These are phyloP conservation scores for Curvularia lunata DNA, from an alignment of 2,329 filamentous ascomycete species.

Conservation along the genomic window DNA sequence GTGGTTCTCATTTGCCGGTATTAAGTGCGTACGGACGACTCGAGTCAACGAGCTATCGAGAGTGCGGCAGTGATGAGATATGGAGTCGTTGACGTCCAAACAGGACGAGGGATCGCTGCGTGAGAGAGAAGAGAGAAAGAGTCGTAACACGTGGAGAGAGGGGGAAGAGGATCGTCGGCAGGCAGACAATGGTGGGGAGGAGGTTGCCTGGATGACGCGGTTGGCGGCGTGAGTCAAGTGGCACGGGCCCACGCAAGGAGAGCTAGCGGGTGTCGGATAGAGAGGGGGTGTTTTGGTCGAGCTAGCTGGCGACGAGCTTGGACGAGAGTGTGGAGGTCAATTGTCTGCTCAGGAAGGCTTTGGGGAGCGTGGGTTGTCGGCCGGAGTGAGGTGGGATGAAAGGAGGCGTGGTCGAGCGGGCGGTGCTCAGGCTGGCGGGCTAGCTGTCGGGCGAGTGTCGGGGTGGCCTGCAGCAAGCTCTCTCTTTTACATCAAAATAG, in stretches of 20 bases:
- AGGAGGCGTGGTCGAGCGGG: constrained; percentile 16
- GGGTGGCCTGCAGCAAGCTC: constrained; percentile 38
- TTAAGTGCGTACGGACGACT: constrained; percentile 50
- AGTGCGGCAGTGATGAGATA: constrained; percentile 20
- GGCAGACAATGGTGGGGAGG: constrained; percentile 29
- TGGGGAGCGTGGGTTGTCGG: constrained; percentile 16
- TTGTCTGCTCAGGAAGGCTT: background rate
- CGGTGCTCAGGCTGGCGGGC: background rate
- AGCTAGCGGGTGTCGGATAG: constrained; percentile 35
- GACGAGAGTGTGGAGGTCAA: background rate
- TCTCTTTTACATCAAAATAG: constrained; percentile 45
- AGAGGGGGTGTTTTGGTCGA: constrained; percentile 20
- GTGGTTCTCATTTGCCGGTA: constrained; percentile 53
- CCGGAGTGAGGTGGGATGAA: constrained; percentile 23
- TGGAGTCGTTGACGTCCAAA: constrained; percentile 41
- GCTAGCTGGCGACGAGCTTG: constrained; percentile 36
- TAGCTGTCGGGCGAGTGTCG: constrained; percentile 30
- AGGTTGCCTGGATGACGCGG: constrained; percentile 36
- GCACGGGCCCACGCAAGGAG: constrained; percentile 39
- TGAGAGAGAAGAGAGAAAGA: constrained; percentile 35
- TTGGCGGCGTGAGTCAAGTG: constrained; percentile 45
- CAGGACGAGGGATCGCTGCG: constrained; percentile 46
- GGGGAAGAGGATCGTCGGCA: constrained; percentile 34
- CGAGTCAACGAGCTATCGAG: constrained; percentile 49
- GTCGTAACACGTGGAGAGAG: constrained; percentile 49